Conservation (phyloP, 1,139 yeast genomes). For the Zygosaccharomyces sapae region DNA sequence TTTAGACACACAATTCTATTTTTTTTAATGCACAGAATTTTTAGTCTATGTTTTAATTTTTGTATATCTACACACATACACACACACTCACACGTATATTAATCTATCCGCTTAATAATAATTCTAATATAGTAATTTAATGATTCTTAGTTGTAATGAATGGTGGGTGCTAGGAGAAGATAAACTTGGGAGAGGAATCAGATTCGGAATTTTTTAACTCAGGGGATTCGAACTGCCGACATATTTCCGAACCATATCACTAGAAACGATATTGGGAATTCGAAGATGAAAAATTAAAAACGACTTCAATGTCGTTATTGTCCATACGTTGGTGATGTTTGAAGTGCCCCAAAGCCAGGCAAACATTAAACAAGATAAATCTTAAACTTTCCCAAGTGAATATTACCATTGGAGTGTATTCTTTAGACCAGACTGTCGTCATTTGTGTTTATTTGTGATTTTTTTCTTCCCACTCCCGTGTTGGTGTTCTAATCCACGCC, state of each 20-base stretch:
- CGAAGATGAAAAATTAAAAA: not conserved
- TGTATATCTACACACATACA: constrained; percentile 25
- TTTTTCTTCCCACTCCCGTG: not conserved
- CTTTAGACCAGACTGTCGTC: not conserved
- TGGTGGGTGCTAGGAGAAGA: too few species aligned
- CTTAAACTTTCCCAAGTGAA: not conserved
- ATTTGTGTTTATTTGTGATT: not conserved
- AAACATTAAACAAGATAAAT: too few species aligned
- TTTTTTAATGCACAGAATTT: constrained; percentile 22
- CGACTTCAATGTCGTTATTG: not conserved
- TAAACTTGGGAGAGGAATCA: too few species aligned
- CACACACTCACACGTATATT: not conserved
- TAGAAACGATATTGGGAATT: not conserved
- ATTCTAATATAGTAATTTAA: not conserved
- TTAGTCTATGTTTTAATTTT: constrained; percentile 21
- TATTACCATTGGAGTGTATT: not conserved
- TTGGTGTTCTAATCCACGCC: constrained; percentile 1
- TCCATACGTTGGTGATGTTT: not conserved
- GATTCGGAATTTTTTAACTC: too few species aligned
- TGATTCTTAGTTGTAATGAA: not conserved
- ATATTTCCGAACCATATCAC: not conserved
- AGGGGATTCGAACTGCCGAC: too few species aligned
- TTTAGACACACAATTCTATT: constrained; percentile 13
- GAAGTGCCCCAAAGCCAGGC: not conserved
- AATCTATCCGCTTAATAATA: constrained; percentile 4